Conservation (phyloP, 75 land plant species). For the Picea glauca region DNA sequence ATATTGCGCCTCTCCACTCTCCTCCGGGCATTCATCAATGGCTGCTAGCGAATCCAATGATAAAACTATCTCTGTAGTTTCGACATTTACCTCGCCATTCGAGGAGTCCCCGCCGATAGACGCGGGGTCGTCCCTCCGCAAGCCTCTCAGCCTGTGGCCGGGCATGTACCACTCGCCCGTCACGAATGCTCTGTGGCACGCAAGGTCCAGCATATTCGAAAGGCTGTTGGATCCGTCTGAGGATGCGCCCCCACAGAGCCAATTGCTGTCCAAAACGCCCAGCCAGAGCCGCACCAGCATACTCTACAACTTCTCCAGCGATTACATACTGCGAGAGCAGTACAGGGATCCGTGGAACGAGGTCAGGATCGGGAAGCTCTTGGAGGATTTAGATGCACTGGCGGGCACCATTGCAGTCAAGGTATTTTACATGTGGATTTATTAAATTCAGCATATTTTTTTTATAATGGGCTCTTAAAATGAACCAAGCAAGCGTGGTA, state of each 20-base stretch:
- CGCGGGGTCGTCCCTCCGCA: conserved; percentile 31
- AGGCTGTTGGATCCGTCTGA: conserved; percentile 44
- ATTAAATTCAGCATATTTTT: no score
- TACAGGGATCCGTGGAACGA: conserved; percentile 93
- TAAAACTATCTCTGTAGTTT: no score
- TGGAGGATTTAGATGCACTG: conserved; percentile 93
- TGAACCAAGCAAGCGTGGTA: no score
- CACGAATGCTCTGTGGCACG: conserved; percentile 86
- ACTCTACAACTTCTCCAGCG: conserved; percentile 60
- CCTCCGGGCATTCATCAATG: no score
- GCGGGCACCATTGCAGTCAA: conserved; percentile 93
- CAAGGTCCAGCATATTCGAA: conserved; percentile 77
- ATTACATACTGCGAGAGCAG: conserved; percentile 80
- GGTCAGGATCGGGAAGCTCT: conserved; percentile 82
- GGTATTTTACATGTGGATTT: conserved; percentile 25
- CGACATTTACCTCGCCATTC: no score
- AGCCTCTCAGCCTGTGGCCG: conserved; percentile 87
- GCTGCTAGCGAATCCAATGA: no score
- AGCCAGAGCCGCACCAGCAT: conserved; percentile 69
- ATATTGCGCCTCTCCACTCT: no score
- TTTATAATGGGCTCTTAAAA: no score
- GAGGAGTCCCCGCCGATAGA: conserved; percentile 7
- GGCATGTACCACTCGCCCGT: conserved; percentile 98
- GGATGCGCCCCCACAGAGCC: conserved; percentile 74
- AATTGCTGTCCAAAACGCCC: conserved; percentile 61